Conservation (phyloP, 2,329 filamentous ascomycete genomes). For the Dactylellina sp. region DNA sequence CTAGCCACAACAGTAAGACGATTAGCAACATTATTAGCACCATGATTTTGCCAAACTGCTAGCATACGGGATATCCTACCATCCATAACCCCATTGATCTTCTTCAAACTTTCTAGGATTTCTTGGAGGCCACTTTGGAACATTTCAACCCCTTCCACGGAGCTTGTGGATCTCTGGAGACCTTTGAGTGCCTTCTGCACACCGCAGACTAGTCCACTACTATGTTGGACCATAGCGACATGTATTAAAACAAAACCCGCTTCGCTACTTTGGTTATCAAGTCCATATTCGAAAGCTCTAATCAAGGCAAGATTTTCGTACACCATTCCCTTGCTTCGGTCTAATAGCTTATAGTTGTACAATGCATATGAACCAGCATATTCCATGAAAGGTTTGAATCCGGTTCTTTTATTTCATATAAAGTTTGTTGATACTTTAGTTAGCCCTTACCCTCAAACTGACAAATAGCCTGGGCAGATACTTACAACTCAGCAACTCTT, state of each 20-base stretch:
- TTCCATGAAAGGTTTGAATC: conserved; percentile 94
- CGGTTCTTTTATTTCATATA: conserved; percentile 65
- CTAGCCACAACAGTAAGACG: too few species aligned
- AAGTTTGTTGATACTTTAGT: background rate
- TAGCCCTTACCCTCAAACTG: background rate
- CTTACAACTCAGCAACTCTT: conserved; percentile 85
- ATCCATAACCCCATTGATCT: conserved; percentile 72
- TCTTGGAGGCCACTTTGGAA: conserved; percentile 68
- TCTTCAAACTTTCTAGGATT: conserved; percentile 68
- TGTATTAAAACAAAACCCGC: conserved; percentile 97
- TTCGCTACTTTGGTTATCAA: conserved; percentile 87
- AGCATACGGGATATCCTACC: conserved; percentile 63
- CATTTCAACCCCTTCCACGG: conserved; percentile 59
- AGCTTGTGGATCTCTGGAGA: conserved; percentile 63
- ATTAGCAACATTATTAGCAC: background rate
- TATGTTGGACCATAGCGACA: conserved; percentile 93
- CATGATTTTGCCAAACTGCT: background rate
- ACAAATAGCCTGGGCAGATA: conserved; percentile 60
- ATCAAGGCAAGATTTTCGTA: conserved; percentile 82
- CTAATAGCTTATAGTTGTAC: conserved; percentile 74
- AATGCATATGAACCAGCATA: conserved; percentile 78
- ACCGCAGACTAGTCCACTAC: conserved; percentile 77
- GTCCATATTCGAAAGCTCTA: conserved; percentile 88
- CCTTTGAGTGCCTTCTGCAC: conserved; percentile 69
- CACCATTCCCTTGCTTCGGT: conserved; percentile 70